These are phyloP conservation scores for Tephrocybe sp. DNA, from an alignment of 768 basidiomycete genomes.

Conservation along the genomic window DNA sequence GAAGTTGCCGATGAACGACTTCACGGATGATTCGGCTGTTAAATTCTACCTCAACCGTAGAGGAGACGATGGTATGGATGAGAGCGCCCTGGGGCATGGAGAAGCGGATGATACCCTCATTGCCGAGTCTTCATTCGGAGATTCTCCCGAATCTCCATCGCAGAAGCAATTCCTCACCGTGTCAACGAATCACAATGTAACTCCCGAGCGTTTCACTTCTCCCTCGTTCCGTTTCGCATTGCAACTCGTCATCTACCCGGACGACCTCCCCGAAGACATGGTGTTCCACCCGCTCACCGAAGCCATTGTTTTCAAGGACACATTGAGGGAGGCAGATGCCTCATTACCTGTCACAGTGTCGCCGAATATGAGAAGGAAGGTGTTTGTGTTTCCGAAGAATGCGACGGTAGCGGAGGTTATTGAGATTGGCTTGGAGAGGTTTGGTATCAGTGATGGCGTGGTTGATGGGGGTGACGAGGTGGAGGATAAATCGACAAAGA, in stretches of 20 bases:
- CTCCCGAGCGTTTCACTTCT: constrained; percentile 74
- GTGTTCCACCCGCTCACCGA: constrained; percentile 90
- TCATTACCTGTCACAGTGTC: constrained; percentile 52
- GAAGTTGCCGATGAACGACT: constrained; percentile 94
- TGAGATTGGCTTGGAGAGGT: constrained; percentile 86
- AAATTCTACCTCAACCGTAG: constrained; percentile 91
- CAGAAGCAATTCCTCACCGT: constrained; percentile 40
- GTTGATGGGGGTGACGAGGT: constrained; percentile 98
- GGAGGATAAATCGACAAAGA: constrained; percentile 85
- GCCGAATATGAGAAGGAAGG: constrained; percentile 65
- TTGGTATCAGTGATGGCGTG: constrained; percentile 95
- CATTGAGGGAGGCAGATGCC: constrained; percentile 53
- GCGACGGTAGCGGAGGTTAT: constrained; percentile 96
- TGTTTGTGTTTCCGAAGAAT: constrained; percentile 92
- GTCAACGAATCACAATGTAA: constrained; percentile 41
- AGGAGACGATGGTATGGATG: constrained; percentile 36
- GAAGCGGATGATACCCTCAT: constrained; percentile 41
- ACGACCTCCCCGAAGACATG: constrained; percentile 93
- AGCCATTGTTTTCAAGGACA: constrained; percentile 86
- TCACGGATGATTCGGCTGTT: constrained; percentile 94
- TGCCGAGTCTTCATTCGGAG: constrained; percentile 35
- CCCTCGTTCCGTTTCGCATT: constrained; percentile 84
- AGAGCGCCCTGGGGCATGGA: constrained; percentile 34
- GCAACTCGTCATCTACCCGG: constrained; percentile 82
- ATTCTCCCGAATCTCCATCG: constrained; percentile 24